These are phyloP conservation scores for Prunus yedoensis DNA, from an alignment of 331 rosid genomes.

Conservation along the genomic window DNA sequence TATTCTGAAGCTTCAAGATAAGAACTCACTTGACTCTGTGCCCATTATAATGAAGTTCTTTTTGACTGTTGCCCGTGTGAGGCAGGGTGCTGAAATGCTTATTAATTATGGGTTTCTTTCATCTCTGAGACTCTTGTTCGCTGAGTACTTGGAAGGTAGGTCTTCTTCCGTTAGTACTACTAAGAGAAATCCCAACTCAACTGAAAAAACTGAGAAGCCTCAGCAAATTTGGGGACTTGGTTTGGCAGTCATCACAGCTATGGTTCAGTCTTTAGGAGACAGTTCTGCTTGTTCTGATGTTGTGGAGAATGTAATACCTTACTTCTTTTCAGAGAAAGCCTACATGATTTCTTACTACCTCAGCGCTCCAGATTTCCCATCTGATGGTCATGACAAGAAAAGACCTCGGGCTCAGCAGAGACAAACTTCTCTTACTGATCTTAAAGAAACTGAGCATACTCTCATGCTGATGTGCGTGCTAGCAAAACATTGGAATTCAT, in stretches of 20 bases:
- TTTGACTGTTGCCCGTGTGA: conserved; percentile 77
- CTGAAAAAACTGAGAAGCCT: conserved; percentile 51
- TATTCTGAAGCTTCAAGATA: conserved; percentile 73
- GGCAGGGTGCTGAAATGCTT: conserved; percentile 93
- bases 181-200: conserved; percentile 36
- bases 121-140: conserved; percentile 61
- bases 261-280: conserved; percentile 84
- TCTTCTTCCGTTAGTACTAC: conserved; percentile 29
- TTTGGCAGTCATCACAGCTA: conserved; percentile 81
- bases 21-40: conserved; percentile 40
- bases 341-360: conserved; percentile 63
- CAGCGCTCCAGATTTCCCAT: conserved; percentile 68
- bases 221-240: conserved; percentile 88
- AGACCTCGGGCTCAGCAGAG: conserved; percentile 67
- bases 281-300: conserved; percentile 61
- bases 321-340: conserved; percentile 76
- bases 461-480: conserved; percentile 82
- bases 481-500: conserved; percentile 76
- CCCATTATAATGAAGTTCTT: conserved; percentile 74
- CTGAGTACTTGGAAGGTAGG: conserved; percentile 48
- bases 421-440: conserved; percentile 55
- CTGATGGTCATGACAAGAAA: conserved; percentile 75
- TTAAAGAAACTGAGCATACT: conserved; percentile 83
- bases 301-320: conserved; percentile 71
- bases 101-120: conserved; percentile 65